Evolutionary conservation across 1,284 basidiomycete species (phyloP), one percentile per base, ranked within the genome.

Genomic region (Heterobasidion occidentale): DNA sequence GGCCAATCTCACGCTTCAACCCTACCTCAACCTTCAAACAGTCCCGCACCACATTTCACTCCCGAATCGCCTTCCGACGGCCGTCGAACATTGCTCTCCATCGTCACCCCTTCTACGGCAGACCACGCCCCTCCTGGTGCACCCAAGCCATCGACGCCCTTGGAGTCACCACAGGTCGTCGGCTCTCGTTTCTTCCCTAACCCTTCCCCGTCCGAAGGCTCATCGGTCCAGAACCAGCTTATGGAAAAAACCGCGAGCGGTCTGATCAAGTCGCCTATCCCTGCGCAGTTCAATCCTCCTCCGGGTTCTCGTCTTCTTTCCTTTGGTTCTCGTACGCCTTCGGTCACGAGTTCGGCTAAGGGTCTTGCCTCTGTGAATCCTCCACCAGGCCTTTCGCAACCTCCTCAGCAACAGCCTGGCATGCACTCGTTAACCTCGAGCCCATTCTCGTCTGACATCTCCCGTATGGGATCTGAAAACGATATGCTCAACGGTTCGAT

Each of bases 261-360:
- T 15, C 47, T 57, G 36, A 61, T 62, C 36, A 59, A 60, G 52
- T 59, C 65, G 52, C 64, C 67, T 46, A 59, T 66, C 38, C 62
- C 66, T n/a, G 58, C 68, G 53, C 72, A 72, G 54, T 81, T 86
- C 67, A 84, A 84, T 60, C 84, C 84, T 45, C 84, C 87, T 9
- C 69, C 77, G 53, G 87, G 86, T 44, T 88, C 88, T 56, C 84
- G 88, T 56, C 71, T 90, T 51, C 76, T 90, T 54, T 85, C 86
- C 3, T 79, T 90, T 59, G 77, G 76, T 17, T 77, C 78, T 47
- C 79, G 83, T 52, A 68, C 74, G n/a, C 57, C 68, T 2, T 61
- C 68, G 14, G 59, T 62, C 14, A 58, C 62, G 17, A 42, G 45
- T 49, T 36, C 52, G 15, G 19, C 51, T 5, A 57, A 53, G 33